A percentile compares a stretch with the other conserved stretches of the same genome.
Evolutionary conservation across 1,139 yeast species (phyloP).

Genomic region (Pichia sp.): DNA sequence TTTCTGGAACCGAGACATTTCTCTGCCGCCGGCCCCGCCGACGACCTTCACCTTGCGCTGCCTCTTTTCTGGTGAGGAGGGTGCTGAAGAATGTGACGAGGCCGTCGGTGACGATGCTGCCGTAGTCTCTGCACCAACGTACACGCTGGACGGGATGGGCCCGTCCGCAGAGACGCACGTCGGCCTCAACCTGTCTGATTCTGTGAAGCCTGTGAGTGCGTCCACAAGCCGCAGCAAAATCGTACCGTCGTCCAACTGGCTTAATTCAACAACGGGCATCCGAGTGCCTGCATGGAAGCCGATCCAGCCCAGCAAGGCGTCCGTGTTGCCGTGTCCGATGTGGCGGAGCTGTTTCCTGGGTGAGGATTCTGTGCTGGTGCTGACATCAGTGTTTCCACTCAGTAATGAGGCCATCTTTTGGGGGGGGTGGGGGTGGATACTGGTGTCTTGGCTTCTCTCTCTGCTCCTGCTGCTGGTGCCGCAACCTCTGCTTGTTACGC

Average conservation of each 20-base stretch:
- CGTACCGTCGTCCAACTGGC: slow-evolving; percentile 8
- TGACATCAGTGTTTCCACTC: background rate
- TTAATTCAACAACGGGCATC: slow-evolving; percentile 15
- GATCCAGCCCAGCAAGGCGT: slow-evolving; percentile 21
- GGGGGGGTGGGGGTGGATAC: too few relatives aligned
- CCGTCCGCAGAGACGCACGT: background rate
- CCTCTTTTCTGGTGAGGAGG: slow-evolving; percentile 2
- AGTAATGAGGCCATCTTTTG: background rate
- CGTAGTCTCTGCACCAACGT: background rate
- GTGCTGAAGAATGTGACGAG: background rate
- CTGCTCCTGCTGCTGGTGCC: too few relatives aligned
- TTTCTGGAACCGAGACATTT: slow-evolving; percentile 49
- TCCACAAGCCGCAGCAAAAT: slow-evolving; percentile 2
- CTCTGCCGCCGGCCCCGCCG: slow-evolving; percentile 19
- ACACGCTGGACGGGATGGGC: background rate
- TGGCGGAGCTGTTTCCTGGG: slow-evolving; percentile 3
- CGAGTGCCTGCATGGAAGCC: slow-evolving; percentile 33
- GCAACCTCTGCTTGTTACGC: too few relatives aligned
- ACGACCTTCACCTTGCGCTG: background rate
- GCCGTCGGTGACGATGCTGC: background rate
- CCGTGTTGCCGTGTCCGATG: background rate
- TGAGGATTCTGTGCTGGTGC: background rate
- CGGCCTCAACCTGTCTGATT: slow-evolving; percentile 2
- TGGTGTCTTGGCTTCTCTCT: background rate
- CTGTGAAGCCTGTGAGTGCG: background rate